A percentile compares a stretch with the other conserved stretches of the same genome.
Conservation (phyloP, 495 filamentous ascomycete genomes). For the Pseudoneurospora amorphoporcata region DNA sequence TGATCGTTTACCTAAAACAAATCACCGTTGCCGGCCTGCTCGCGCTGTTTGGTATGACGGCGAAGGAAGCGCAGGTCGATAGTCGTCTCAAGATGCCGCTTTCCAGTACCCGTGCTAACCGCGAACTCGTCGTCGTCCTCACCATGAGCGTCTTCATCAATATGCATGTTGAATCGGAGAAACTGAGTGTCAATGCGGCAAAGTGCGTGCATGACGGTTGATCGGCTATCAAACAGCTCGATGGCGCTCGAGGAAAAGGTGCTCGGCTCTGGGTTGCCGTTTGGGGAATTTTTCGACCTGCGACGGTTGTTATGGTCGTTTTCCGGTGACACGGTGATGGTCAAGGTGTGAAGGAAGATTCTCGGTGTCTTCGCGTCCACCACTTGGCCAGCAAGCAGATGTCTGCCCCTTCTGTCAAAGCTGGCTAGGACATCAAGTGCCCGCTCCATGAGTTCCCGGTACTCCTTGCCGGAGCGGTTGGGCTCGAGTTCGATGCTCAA, state of each 20-base stretch:
- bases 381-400: neutral
- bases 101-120: neutral
- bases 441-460: slow-evolving; percentile 10
- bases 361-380: neutral
- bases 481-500: slow-evolving; percentile 26
- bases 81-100: slow-evolving; percentile 17
- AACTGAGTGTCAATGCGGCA: slow-evolving; percentile 12
- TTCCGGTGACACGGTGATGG: slow-evolving; percentile 13
- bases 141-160: slow-evolving; percentile 1
- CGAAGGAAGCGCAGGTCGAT: slow-evolving; percentile 17
- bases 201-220: slow-evolving; percentile 9
- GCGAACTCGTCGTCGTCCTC: neutral
- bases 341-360: slow-evolving; percentile 25
- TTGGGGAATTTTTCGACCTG: accelerated
- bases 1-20: slow-evolving; percentile 10
- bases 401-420: neutral
- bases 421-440: slow-evolving; percentile 11
- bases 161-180: slow-evolving; percentile 16
- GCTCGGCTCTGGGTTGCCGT: neutral
- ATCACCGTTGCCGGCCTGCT: neutral
- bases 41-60: slow-evolving; percentile 1
- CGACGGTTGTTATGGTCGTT: neutral
- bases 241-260: slow-evolving; percentile 1
- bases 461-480: slow-evolving; percentile 17
- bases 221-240: slow-evolving; percentile 10